These are phyloP conservation scores for Lodderomyces orthopsilosis DNA, from an alignment of 1,139 yeast genomes.

Conservation along the genomic window DNA sequence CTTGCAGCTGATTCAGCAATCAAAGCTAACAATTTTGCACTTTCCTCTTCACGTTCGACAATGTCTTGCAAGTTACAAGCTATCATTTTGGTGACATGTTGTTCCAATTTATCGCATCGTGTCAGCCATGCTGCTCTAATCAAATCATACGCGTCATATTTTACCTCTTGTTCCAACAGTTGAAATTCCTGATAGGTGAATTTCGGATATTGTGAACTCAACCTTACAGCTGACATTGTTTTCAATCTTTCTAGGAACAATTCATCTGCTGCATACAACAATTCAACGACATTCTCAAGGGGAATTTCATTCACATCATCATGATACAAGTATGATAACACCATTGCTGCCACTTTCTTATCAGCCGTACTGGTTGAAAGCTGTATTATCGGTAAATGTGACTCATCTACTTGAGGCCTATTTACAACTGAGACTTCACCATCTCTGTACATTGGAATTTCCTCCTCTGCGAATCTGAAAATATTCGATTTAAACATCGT, in stretches of 20 bases:
- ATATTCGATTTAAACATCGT: slow-evolving; percentile 58
- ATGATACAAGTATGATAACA: slow-evolving; percentile 57
- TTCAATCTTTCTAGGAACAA: slow-evolving; percentile 62
- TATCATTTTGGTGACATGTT: slow-evolving; percentile 55
- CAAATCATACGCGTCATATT: slow-evolving; percentile 51
- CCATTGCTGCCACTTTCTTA: slow-evolving; percentile 47
- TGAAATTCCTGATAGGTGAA: slow-evolving; percentile 22
- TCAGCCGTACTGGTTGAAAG: slow-evolving; percentile 26
- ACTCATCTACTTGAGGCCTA: slow-evolving; percentile 19
- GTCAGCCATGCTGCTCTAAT: slow-evolving; percentile 68
- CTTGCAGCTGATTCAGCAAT: slow-evolving; percentile 52
- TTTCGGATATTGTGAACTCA: slow-evolving; percentile 40
- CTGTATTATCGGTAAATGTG: slow-evolving; percentile 30
- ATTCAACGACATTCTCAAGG: slow-evolving; percentile 48
- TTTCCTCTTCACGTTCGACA: slow-evolving; percentile 28
- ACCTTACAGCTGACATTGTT: slow-evolving; percentile 59
- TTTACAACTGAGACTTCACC: slow-evolving; percentile 20
- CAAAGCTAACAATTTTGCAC: slow-evolving; percentile 18
- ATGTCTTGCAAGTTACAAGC: slow-evolving; percentile 49
- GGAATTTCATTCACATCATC: slow-evolving; percentile 55
- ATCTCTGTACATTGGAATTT: slow-evolving; percentile 17
- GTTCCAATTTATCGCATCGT: slow-evolving; percentile 62
- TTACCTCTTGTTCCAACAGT: slow-evolving; percentile 19
- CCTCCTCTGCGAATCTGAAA: slow-evolving; percentile 21
- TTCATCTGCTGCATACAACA: slow-evolving; percentile 60